Evolutionary conservation across 176 grass and related monocot genomes (phyloP).

Genomic region (Puccinellia tenuiflora): DNA sequence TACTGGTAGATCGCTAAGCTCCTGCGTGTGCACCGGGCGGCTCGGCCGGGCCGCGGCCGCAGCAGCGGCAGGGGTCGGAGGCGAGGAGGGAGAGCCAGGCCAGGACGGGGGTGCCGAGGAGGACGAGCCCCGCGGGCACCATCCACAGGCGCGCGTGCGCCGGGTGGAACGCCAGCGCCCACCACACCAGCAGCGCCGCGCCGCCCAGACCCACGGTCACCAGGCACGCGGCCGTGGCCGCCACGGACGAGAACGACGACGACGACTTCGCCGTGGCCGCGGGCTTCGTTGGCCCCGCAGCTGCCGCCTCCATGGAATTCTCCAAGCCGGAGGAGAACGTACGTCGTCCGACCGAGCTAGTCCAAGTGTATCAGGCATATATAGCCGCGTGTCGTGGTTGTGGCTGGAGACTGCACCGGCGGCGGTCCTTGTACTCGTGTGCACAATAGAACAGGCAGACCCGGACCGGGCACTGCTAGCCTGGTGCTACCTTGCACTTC

Average conservation of each 20-base stretch:
- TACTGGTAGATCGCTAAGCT: neutral
- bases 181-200: slow-evolving; percentile 76
- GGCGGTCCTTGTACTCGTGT: neutral
- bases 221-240: slow-evolving; percentile 18
- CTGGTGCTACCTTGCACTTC: neutral
- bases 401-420: neutral
- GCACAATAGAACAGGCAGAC: neutral
- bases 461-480: too few relatives aligned
- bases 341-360: neutral
- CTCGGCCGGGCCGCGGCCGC: neutral
- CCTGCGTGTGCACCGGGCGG: neutral
- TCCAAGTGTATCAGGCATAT: neutral
- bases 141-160: slow-evolving; percentile 83
- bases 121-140: slow-evolving; percentile 81
- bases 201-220: slow-evolving; percentile 47
- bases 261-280: neutral
- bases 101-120: slow-evolving; percentile 73
- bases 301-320: slow-evolving; percentile 30
- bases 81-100: slow-evolving; percentile 65
- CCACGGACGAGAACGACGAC: slow-evolving; percentile 6
- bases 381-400: slow-evolving; percentile 7
- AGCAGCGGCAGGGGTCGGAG: slow-evolving; percentile 32
- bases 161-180: slow-evolving; percentile 75
- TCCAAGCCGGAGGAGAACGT: neutral
- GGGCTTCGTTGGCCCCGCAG: neutral